Conservation (phyloP, 1,284 basidiomycete genomes). For the Leccinum subrobustum region DNA sequence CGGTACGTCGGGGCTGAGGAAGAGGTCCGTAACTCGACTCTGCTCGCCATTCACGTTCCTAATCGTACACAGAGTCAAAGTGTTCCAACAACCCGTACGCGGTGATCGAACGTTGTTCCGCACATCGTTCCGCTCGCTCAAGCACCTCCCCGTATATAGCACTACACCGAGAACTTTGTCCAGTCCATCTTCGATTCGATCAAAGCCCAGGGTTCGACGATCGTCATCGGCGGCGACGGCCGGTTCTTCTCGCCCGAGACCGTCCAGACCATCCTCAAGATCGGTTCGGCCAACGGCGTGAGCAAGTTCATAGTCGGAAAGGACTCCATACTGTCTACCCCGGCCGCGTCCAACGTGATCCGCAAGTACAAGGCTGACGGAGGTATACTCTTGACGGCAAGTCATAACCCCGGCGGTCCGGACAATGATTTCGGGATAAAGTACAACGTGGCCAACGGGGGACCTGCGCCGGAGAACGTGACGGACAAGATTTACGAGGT, state of each 20-base stretch:
- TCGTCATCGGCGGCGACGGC: constrained; percentile 97
- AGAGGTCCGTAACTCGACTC: constrained; percentile 57
- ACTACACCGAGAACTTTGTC: constrained; percentile 99
- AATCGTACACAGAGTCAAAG: constrained; percentile 68
- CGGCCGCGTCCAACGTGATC: constrained; percentile 95
- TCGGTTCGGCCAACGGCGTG: constrained; percentile 91
- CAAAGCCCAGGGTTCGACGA: constrained; percentile 76
- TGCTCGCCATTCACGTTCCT: constrained; percentile 9
- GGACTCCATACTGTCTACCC: constrained; percentile 92
- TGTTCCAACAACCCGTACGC: constrained; percentile 85
- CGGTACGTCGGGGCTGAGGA: constrained; percentile 92
- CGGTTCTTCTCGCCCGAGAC: constrained; percentile 92
- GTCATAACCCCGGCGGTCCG: constrained; percentile 97
- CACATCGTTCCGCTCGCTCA: constrained; percentile 10
- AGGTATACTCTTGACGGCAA: constrained; percentile 96
- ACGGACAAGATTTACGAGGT: constrained; percentile 93
- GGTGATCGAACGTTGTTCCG: constrained; percentile 10
- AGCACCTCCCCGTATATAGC: constrained; percentile 41
- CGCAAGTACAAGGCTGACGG: constrained; percentile 95
- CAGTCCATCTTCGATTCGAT: constrained; percentile 95
- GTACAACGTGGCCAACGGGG: constrained; percentile 97
- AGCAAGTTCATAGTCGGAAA: constrained; percentile 88
- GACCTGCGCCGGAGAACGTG: constrained; percentile 92
- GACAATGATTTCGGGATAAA: constrained; percentile 99
- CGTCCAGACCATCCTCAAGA: constrained; percentile 87